phyloP scores from a whole-genome alignment of 164 flowering plant genomes.

The Liquidambar formosana region DNA sequence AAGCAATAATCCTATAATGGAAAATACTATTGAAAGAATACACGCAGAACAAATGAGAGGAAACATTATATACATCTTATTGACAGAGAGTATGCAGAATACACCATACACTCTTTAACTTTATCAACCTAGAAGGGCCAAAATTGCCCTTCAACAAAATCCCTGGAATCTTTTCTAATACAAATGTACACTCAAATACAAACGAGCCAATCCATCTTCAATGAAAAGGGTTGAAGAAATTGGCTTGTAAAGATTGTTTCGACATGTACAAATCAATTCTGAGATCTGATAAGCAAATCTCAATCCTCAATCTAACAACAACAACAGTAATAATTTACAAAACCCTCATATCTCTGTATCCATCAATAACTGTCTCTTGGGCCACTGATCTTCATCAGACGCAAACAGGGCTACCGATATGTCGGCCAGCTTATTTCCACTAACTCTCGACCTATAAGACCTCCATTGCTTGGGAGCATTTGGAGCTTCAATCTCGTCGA shows the following conservation, averaged over 20 bases:
- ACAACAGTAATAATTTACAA: background rate
- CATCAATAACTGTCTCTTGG: conserved; percentile 11
- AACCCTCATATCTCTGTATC: conserved; percentile 6
- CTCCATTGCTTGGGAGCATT: conserved; percentile 53
- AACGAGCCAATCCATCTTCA: conserved; percentile 26
- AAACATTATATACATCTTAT: no score
- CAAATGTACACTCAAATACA: conserved; percentile 2
- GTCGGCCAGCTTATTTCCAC: conserved; percentile 37
- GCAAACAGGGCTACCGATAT: conserved; percentile 51
- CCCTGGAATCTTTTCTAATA: background rate
- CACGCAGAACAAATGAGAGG: no score
- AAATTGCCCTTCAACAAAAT: conserved; percentile 7
- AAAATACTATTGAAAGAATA: no score
- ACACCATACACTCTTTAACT: background rate
- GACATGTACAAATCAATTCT: conserved; percentile 2
- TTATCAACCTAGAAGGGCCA: conserved; percentile 6
- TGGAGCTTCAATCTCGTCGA: conserved; percentile 51
- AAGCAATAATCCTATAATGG: no score
- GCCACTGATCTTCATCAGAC: conserved; percentile 23
- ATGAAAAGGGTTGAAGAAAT: conserved; percentile 21
- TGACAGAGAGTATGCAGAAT: background rate
- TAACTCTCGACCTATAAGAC: conserved; percentile 23
- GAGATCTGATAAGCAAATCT: background rate
- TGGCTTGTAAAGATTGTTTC: conserved; percentile 7
- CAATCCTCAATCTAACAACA: background rate